Base-by-base conservation (phyloP, 768 basidiomycete genomes). In the Mycena filopes region DNA sequence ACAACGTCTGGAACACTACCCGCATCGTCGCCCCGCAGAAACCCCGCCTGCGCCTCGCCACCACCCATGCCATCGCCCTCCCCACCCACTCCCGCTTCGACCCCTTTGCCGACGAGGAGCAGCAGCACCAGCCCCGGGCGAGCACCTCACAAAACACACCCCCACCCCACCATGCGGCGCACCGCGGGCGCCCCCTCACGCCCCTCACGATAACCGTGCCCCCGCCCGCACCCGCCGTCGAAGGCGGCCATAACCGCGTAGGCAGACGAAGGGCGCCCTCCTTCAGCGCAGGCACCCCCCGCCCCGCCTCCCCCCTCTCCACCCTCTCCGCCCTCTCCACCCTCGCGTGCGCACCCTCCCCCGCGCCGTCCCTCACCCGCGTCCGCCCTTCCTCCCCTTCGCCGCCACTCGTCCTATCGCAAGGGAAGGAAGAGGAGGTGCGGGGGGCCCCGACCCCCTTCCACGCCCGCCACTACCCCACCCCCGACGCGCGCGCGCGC, bases 401-500 rank as follows among this genome's bases (percentile, higher is more conserved):
- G 4, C 18, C 38, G 8, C 55, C 55, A n/a, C 31, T 41, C 12
- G 16, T n/a, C 38, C 18, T 15, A 13, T 12, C 45, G 41, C 29
- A 8, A 11, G 36, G 21, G 16, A 10, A n/a, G 1, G 25, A n/a
- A 2, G 28, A 55, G 36, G 12, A n/a, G 2, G 58, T 60, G 0
- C 53, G 47, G 5, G 23, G 20, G 11, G 68, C 68, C 3, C 68
- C 68, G 1, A 47, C 51, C 20, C 64, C 68, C 49, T 69, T 69
- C 60, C 63, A 58, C 56, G 68, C 68, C 15, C 64, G 68, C 40
- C 64, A 69, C 64, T 69, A 69, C 68, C 60, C 64, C 64, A 69
- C 68, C 6, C 47, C 64, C 55, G 64, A 69, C 60, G 68, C 64
- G 21, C 64, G 68, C 46, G 36, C 49, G 1, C 60, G 55, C 40